These are phyloP conservation scores for Zymoseptoria ardabiliae DNA, from an alignment of 2,329 filamentous ascomycete genomes.

Conservation along the genomic window DNA sequence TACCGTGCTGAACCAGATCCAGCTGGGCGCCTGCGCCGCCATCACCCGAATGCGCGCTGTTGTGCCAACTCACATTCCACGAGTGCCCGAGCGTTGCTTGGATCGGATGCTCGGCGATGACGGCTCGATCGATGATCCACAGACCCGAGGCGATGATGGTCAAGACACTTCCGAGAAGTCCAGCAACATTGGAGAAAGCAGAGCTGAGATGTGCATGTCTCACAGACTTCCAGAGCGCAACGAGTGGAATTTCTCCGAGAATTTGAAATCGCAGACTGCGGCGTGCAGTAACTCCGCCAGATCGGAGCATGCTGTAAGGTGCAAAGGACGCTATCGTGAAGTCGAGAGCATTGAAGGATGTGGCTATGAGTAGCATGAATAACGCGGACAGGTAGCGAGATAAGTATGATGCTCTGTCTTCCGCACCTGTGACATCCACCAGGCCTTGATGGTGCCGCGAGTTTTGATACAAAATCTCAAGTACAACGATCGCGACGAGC, in stretches of 20 bases:
- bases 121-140: conserved; percentile 4
- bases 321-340: conserved; percentile 4
- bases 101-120: not conserved
- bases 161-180: conserved; percentile 4
- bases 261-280: conserved; percentile 1
- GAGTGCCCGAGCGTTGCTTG: conserved; percentile 1
- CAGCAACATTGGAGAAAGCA: not conserved
- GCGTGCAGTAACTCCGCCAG: not conserved
- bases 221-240: conserved; percentile 2
- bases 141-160: conserved; percentile 4
- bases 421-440: conserved; percentile 2
- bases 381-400: conserved; percentile 2
- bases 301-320: conserved; percentile 1
- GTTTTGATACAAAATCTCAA: conserved; percentile 1
- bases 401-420: not conserved
- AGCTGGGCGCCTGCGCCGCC: not conserved
- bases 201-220: not conserved
- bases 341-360: conserved; percentile 4
- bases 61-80: conserved; percentile 2
- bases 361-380: conserved; percentile 1
- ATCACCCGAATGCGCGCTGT: conserved; percentile 2
- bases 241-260: conserved; percentile 1
- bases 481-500: not conserved
- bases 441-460: not conserved
- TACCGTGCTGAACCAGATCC: conserved; percentile 3